Evolutionary conservation across 129 eudicot genomes (phyloP), one percentile per base, ranked within the genome.

Genomic region (Pittosporum tobira): DNA sequence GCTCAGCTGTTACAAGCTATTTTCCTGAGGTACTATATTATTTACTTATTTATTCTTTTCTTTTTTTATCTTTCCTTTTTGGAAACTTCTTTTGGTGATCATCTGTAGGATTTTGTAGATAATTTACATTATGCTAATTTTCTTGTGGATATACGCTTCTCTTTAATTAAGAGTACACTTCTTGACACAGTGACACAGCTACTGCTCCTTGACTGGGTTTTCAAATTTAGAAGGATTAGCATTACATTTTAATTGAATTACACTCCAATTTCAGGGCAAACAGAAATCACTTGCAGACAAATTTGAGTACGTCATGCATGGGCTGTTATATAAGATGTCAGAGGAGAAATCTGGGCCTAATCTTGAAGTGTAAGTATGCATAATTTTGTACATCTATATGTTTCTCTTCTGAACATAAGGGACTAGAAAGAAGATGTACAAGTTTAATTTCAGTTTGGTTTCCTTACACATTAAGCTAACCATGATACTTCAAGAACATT

Each of bases 221-320:
- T 3, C 38, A 19, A 12, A 16, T 12, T 18, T 28, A n/a, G 16
- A 28, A 3, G 43, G 52, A 42, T 8, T 25, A 54, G 9, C 11
- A 16, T 2, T 54, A 13, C 2, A 9, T 4, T 4, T 16, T 8
- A 37, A 42, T 60, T n/a, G 44, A 26, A 0, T 11, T 36, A 34
- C 61, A 16, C 47, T 72, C 21, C 43, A 12, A 61, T 28, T 47
- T 65, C 82, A 88, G 94, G 94, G 73, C 16, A 64, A 68, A 64
- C 78, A 79, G 75, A 88, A 71, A 73, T 83, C 96, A 51, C 89
- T 83, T 65, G 88, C 88, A 5, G 96, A 88, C 83, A 88, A 76
- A 69, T 88, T 88, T 28, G 88, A 83, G 81, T 83, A 88, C 64
- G 84, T 88, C 14, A 80, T 83, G 96, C 96, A 88, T 46, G 96